Conservation (phyloP, 1,284 basidiomycete genomes). For the Trichosporon asahii region DNA sequence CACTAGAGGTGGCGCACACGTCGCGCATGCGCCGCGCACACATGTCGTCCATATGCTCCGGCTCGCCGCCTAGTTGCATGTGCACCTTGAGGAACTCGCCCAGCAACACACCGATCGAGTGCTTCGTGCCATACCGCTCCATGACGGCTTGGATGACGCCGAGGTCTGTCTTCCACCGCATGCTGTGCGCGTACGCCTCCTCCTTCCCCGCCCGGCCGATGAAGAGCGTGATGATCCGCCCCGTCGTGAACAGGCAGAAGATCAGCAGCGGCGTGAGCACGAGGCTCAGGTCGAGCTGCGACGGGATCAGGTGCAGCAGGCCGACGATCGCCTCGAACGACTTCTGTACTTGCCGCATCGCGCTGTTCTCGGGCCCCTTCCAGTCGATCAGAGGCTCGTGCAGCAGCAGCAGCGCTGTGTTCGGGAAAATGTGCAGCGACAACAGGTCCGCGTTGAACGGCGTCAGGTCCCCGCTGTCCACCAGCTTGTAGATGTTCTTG, state of each 20-base stretch:
- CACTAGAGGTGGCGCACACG: not conserved
- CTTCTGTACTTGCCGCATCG: slow-evolving; percentile 25
- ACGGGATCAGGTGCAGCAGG: slow-evolving; percentile 43
- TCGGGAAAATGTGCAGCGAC: slow-evolving; percentile 41
- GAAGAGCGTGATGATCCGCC: slow-evolving; percentile 35
- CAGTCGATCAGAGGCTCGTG: slow-evolving; percentile 42
- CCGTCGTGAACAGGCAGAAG: slow-evolving; percentile 39
- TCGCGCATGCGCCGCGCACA: slow-evolving; percentile 1
- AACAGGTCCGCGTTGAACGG: slow-evolving; percentile 36
- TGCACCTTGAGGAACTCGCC: slow-evolving; percentile 14
- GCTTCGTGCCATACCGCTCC: slow-evolving; percentile 20
- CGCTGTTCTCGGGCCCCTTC: slow-evolving; percentile 20
- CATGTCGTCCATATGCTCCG: slow-evolving; percentile 3
- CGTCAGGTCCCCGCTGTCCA: slow-evolving; percentile 21
- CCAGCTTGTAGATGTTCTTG: slow-evolving; percentile 35
- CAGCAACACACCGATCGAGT: slow-evolving; percentile 16
- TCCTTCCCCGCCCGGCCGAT: slow-evolving; percentile 26
- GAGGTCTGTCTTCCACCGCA: slow-evolving; percentile 37
- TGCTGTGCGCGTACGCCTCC: slow-evolving; percentile 29
- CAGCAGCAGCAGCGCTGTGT: slow-evolving; percentile 34
- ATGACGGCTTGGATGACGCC: slow-evolving; percentile 26
- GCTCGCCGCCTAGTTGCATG: slow-evolving; percentile 4
- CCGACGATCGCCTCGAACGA: slow-evolving; percentile 36
- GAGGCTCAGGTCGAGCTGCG: slow-evolving; percentile 40
- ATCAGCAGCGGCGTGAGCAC: slow-evolving; percentile 35